Conservation (phyloP, 352 stramenopile species). For the Pelagophyceae sp. region DNA sequence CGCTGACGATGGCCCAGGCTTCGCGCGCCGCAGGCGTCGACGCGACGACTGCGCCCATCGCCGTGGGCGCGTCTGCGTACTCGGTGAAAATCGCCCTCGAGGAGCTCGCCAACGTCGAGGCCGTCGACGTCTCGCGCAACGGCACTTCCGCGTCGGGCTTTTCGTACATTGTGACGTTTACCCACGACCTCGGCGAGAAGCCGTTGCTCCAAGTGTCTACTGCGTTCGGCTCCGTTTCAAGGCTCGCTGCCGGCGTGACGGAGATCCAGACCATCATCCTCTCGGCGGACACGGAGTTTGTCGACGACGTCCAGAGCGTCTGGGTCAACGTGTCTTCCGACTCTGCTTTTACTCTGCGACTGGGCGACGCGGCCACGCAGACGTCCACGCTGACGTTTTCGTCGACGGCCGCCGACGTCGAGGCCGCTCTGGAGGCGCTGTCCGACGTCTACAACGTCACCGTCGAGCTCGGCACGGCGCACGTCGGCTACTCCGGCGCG, state of each 20-base stretch:
- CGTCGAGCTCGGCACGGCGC: slow-evolving; percentile 51
- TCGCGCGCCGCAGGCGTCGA: slow-evolving; percentile 41
- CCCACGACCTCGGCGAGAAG: slow-evolving; percentile 65
- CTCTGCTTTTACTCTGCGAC: slow-evolving; percentile 32
- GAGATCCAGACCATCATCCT: slow-evolving; percentile 87
- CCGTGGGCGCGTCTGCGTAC: slow-evolving; percentile 51
- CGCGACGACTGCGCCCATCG: slow-evolving; percentile 36
- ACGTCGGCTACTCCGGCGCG: slow-evolving; percentile 27
- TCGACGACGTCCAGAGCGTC: slow-evolving; percentile 73
- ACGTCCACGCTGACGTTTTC: neutral
- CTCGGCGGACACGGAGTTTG: slow-evolving; percentile 72
- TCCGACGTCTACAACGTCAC: slow-evolving; percentile 54
- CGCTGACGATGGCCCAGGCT: slow-evolving; percentile 59
- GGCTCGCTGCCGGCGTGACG: slow-evolving; percentile 56
- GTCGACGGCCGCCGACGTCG: slow-evolving; percentile 37
- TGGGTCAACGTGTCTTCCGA: slow-evolving; percentile 55
- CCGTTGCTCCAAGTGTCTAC: slow-evolving; percentile 52
- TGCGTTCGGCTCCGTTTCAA: slow-evolving; percentile 31
- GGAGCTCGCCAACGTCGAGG: slow-evolving; percentile 63
- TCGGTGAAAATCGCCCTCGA: slow-evolving; percentile 68
- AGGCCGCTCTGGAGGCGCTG: slow-evolving; percentile 58
- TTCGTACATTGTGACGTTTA: slow-evolving; percentile 72
- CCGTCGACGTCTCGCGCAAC: slow-evolving; percentile 61
- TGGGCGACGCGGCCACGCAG: slow-evolving; percentile 24
- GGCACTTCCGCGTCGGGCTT: slow-evolving; percentile 25